These are phyloP conservation scores for Thraustochytrium sp. DNA, from an alignment of 352 stramenopile species.

Conservation along the genomic window DNA sequence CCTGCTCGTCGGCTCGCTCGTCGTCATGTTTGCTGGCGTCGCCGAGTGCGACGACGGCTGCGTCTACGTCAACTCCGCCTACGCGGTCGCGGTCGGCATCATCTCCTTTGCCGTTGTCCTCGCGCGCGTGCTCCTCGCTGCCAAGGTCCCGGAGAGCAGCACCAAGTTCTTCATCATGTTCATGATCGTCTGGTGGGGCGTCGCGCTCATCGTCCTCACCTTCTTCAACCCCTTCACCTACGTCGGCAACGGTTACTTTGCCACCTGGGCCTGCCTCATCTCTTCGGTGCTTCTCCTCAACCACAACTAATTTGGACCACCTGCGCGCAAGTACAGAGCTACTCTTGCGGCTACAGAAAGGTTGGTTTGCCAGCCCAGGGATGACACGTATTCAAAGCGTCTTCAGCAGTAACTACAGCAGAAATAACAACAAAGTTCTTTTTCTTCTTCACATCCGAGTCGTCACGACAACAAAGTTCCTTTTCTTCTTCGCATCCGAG, in stretches of 20 bases:
- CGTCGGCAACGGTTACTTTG: slow-evolving; percentile 45
- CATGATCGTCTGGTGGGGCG: slow-evolving; percentile 35
- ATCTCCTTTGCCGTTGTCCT: slow-evolving; percentile 8
- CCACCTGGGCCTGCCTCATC: slow-evolving; percentile 28
- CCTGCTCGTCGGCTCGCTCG: not conserved
- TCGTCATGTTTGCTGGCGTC: not conserved
- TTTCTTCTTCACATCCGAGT: too few species aligned
- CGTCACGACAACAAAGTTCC: too few species aligned
- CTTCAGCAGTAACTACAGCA: too few species aligned
- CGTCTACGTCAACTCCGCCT: not conserved
- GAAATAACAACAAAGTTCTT: too few species aligned
- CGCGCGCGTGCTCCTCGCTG: not conserved
- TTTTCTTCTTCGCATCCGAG: too few species aligned
- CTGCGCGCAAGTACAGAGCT: too few species aligned
- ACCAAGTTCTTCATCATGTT: slow-evolving; percentile 41
- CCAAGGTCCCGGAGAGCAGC: not conserved
- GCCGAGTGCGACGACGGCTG: not conserved
- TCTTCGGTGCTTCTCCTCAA: slow-evolving; percentile 38
- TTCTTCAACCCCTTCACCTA: slow-evolving; percentile 26
- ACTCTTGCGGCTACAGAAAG: too few species aligned
- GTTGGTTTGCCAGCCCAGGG: too few species aligned
- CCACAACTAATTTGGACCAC: not conserved
- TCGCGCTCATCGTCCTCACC: slow-evolving; percentile 31
- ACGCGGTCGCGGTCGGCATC: slow-evolving; percentile 5
- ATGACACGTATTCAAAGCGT: too few species aligned